Conservation (phyloP, 2,329 filamentous ascomycete species). For the Beauveria brongniartii region DNA sequence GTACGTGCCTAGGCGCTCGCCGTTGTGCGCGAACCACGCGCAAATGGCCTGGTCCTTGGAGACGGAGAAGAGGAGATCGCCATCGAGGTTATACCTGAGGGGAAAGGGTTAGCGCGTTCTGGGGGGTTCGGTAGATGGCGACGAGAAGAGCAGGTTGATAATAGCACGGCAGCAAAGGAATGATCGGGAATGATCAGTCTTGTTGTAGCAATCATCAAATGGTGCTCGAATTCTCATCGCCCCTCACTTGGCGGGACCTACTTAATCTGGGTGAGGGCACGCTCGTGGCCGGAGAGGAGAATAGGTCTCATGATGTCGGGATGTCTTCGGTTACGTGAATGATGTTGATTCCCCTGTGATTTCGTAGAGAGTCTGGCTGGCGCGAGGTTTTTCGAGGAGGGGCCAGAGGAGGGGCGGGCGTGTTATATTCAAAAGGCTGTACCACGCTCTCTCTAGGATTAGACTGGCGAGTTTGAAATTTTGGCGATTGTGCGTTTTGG, state of each 20-base stretch:
- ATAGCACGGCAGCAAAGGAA: neutral
- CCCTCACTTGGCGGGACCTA: slow-evolving; percentile 32
- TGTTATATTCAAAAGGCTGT: neutral
- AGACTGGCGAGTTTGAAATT: slow-evolving; percentile 28
- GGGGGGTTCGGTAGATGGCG: slow-evolving; percentile 11
- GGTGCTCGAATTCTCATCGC: slow-evolving; percentile 1
- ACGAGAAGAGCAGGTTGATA: neutral
- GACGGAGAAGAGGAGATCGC: slow-evolving; percentile 92
- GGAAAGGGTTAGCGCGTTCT: slow-evolving; percentile 7
- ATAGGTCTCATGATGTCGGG: slow-evolving; percentile 79
- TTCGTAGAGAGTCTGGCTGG: slow-evolving; percentile 3
- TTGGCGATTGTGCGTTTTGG: slow-evolving; percentile 40
- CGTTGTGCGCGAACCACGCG: slow-evolving; percentile 95
- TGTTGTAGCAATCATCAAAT: neutral
- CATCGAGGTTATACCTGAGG: slow-evolving; percentile 78
- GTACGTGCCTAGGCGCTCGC: slow-evolving; percentile 94
- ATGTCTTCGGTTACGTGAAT: neutral
- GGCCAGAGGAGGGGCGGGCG: slow-evolving; percentile 8
- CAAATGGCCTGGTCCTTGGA: slow-evolving; percentile 96
- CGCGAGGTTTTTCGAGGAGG: slow-evolving; percentile 1
- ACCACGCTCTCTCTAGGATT: slow-evolving; percentile 7
- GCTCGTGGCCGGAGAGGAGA: slow-evolving; percentile 91
- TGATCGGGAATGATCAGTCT: neutral
- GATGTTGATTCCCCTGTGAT: neutral
- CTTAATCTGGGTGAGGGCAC: slow-evolving; percentile 91